phyloP scores from a whole-genome alignment of 1,284 basidiomycete species.

The Trichosporon faecale region DNA sequence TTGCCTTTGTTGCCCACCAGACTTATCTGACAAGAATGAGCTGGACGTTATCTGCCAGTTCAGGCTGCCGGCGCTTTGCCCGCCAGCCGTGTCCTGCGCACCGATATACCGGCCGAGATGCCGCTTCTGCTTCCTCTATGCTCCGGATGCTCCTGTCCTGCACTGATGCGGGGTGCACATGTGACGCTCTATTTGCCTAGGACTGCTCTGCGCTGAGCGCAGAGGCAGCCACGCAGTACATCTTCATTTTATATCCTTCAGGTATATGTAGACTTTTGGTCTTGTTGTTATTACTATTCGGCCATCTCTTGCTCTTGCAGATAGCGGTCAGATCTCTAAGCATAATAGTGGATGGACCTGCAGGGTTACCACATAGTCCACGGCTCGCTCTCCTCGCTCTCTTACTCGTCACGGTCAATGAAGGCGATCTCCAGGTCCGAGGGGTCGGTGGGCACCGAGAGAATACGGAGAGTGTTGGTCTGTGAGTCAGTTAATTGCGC shows the following conservation, averaged over 20 bases:
- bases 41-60: neutral
- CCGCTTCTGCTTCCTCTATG: neutral
- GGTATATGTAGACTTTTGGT: neutral
- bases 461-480: slow-evolving; percentile 54
- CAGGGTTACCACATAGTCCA: neutral
- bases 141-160: neutral
- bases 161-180: neutral
- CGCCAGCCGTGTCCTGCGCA: neutral
- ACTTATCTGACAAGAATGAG: neutral
- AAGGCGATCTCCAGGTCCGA: slow-evolving; percentile 68
- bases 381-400: neutral
- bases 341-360: neutral
- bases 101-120: neutral
- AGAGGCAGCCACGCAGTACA: slow-evolving; percentile 1
- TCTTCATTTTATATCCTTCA: neutral
- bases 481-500: slow-evolving; percentile 21
- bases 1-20: neutral
- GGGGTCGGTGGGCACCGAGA: slow-evolving; percentile 72
- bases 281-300: neutral
- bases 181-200: neutral
- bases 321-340: slow-evolving; percentile 7
- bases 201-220: neutral
- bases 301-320: neutral
- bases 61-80: neutral
- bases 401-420: slow-evolving; percentile 27